These are phyloP conservation scores for Coffea humblotiana DNA, from an alignment of 305 asterid species.

Conservation along the genomic window DNA sequence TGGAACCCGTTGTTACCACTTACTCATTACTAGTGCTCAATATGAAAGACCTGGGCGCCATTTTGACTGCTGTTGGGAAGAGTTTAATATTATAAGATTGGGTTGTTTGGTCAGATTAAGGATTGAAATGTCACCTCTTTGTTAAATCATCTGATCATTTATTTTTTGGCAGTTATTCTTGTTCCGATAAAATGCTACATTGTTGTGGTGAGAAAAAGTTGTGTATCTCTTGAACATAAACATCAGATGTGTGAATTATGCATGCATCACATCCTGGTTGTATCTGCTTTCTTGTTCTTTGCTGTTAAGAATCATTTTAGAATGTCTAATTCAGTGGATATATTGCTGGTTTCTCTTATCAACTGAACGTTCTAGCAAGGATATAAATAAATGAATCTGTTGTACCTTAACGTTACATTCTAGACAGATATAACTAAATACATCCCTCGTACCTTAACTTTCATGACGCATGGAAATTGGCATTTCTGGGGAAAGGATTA, in stretches of 20 bases:
- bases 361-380: background rate
- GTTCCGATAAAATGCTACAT: background rate
- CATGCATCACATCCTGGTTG: background rate
- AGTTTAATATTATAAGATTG: background rate
- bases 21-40: background rate
- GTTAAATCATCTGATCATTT: background rate
- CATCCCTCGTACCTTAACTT: background rate
- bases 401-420: background rate
- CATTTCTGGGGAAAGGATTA: background rate
- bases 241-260: too few relatives aligned
- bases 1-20: background rate
- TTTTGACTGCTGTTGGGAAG: background rate
- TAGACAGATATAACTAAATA: background rate
- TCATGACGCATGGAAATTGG: background rate
- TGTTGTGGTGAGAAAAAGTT: background rate
- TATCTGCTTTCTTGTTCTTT: background rate
- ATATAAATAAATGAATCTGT: background rate
- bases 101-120: background rate
- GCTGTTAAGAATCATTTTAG: background rate
- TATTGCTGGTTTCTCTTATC: background rate
- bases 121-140: background rate
- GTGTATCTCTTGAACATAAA: background rate
- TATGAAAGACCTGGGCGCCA: background rate
- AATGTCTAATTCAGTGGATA: background rate
- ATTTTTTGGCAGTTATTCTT: background rate